Evolutionary conservation across 495 filamentous ascomycete species (phyloP).

Genomic region (Penicillium argentinense): DNA sequence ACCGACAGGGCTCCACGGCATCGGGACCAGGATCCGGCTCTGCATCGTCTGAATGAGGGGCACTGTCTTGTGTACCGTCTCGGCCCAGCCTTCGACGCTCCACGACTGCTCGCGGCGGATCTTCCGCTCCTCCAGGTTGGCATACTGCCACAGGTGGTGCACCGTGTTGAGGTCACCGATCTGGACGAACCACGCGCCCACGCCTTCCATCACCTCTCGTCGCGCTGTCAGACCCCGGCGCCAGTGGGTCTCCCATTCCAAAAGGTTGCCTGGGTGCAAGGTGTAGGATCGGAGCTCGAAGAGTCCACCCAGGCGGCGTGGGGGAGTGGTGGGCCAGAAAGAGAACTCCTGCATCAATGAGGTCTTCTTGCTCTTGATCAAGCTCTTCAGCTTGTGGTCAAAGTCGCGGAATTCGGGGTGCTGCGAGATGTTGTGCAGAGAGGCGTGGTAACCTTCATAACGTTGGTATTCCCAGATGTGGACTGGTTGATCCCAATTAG

Average conservation of each 20-base stretch:
- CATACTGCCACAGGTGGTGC: conserved; percentile 98
- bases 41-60: conserved; percentile 96
- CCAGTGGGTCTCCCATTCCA: conserved; percentile 99
- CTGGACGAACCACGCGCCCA: conserved; percentile 98
- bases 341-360: conserved; percentile 99
- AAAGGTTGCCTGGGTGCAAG: conserved; percentile 87
- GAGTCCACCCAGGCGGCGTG: conserved; percentile 83
- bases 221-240: conserved; percentile 85
- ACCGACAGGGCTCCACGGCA: conserved; percentile 93
- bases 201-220: conserved; percentile 96
- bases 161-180: conserved; percentile 97
- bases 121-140: conserved; percentile 90
- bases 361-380: conserved; percentile 79
- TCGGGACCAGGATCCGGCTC: conserved; percentile 87
- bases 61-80: conserved; percentile 98
- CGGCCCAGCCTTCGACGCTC: conserved; percentile 92
- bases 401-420: conserved; percentile 82
- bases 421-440: conserved; percentile 74
- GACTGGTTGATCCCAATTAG: conserved; percentile 42
- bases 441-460: conserved; percentile 93
- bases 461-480: conserved; percentile 99
- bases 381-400: conserved; percentile 71
- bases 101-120: conserved; percentile 91
- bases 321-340: conserved; percentile 96
- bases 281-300: conserved; percentile 98